Conservation (phyloP, 176 grass and related monocot species). For the Alopecurus myosuroides region DNA sequence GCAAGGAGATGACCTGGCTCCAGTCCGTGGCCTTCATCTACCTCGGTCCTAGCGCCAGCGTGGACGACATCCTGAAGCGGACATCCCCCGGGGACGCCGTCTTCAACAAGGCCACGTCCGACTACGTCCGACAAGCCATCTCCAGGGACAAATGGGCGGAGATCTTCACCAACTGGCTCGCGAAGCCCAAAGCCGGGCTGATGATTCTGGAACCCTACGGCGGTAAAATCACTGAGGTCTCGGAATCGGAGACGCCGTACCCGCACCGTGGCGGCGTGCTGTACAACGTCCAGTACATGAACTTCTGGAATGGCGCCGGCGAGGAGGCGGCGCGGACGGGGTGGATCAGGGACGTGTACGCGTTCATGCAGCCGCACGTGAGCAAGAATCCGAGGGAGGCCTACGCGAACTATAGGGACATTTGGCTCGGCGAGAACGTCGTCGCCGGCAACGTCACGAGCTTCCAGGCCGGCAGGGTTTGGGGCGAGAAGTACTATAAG, state of each 20-base stretch:
- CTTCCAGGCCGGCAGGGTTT: not conserved
- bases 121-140: not conserved
- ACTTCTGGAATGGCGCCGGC: not conserved
- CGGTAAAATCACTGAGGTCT: not conserved
- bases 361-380: not conserved
- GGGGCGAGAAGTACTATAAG: not conserved
- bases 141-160: not conserved
- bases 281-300: not conserved
- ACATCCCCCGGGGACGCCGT: not conserved
- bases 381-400: not conserved
- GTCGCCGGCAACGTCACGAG: not conserved
- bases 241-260: not conserved
- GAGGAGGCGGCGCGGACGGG: not conserved
- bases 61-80: not conserved
- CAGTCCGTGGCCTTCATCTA: not conserved
- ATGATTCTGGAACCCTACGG: not conserved
- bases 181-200: not conserved
- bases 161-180: not conserved
- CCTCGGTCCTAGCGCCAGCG: not conserved
- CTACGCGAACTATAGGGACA: not conserved
- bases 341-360: not conserved
- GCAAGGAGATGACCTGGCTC: not conserved
- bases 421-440: not conserved
- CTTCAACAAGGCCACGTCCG: not conserved
- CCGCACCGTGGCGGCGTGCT: not conserved